A percentile compares a stretch with the other conserved stretches of the same genome.
Evolutionary conservation across 179 eudicot species (phyloP).

Genomic region (Silene coronaria): DNA sequence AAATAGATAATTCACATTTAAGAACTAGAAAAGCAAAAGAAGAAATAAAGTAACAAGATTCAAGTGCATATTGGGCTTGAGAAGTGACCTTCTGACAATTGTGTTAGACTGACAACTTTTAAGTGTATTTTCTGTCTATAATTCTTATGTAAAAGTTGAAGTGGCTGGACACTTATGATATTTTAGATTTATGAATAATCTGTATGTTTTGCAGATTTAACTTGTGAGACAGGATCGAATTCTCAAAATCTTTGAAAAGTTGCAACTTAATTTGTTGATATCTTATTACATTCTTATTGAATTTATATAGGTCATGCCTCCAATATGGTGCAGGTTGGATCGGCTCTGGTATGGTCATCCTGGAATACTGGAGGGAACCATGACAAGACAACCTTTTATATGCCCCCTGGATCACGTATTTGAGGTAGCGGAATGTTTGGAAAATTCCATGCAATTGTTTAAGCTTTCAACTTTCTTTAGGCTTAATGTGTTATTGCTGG

Average conservation of each 20-base stretch:
- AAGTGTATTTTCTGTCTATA: background rate
- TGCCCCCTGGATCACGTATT: slow-evolving; percentile 97
- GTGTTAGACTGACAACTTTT: background rate
- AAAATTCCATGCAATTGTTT: background rate
- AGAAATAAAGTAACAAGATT: background rate
- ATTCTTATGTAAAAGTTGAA: background rate
- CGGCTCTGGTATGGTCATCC: slow-evolving; percentile 98
- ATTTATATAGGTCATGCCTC: slow-evolving; percentile 98
- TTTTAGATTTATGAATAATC: background rate
- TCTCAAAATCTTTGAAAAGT: background rate
- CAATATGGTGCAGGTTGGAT: slow-evolving; percentile 99
- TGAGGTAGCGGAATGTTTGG: slow-evolving; percentile 50
- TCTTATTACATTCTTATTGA: slow-evolving; percentile 36
- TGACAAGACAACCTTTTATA: slow-evolving; percentile 87
- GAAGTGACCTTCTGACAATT: too few relatives aligned
- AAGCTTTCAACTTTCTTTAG: background rate
- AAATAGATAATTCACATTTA: background rate
- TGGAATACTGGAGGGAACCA: slow-evolving; percentile 62
- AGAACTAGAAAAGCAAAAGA: background rate
- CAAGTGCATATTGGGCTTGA: background rate
- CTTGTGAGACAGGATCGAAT: background rate
- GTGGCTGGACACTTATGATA: background rate
- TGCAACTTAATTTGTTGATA: slow-evolving; percentile 20
- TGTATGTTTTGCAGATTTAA: background rate
- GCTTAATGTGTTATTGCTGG: background rate